Conservation (phyloP, 2,329 filamentous ascomycete genomes). For the Epichloe amarillans region DNA sequence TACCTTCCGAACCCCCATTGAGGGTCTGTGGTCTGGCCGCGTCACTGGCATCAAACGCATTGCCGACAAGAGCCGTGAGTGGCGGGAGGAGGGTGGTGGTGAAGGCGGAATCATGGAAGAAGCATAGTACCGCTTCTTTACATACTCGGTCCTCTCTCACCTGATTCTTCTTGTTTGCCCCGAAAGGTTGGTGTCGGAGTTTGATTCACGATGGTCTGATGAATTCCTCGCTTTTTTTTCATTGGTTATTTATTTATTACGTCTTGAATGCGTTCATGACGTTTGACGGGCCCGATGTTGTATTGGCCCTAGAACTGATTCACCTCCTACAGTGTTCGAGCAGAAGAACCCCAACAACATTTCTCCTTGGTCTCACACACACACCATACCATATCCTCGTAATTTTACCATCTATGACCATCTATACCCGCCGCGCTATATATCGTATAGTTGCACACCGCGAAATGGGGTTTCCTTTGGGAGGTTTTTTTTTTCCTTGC, state of each 20-base stretch:
- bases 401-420: not conserved
- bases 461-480: not conserved
- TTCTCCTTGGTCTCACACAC: not conserved
- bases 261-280: conserved; percentile 8
- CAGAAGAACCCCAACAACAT: not conserved
- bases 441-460: not conserved
- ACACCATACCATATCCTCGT: not conserved
- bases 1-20: conserved; percentile 82
- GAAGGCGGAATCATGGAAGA: conserved; percentile 51
- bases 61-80: conserved; percentile 75
- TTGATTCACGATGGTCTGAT: not conserved
- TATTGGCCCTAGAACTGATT: not conserved
- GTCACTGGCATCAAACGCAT: conserved; percentile 70
- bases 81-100: conserved; percentile 77
- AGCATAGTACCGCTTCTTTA: conserved; percentile 24
- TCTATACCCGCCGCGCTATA: not conserved
- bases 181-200: too few relatives aligned
- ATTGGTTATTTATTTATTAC: not conserved
- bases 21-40: conserved; percentile 77
- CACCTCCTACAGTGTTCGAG: not conserved
- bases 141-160: not conserved
- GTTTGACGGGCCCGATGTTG: not conserved
- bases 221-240: not conserved
- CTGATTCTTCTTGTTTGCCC: not conserved
- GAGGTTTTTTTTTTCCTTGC: not conserved